Percentiles rank a stretch among this genome's conserved stretches.
These are phyloP conservation scores for Pyrenophora seminiperda DNA, from an alignment of 2,329 filamentous ascomycete genomes.

Conservation along the genomic window DNA sequence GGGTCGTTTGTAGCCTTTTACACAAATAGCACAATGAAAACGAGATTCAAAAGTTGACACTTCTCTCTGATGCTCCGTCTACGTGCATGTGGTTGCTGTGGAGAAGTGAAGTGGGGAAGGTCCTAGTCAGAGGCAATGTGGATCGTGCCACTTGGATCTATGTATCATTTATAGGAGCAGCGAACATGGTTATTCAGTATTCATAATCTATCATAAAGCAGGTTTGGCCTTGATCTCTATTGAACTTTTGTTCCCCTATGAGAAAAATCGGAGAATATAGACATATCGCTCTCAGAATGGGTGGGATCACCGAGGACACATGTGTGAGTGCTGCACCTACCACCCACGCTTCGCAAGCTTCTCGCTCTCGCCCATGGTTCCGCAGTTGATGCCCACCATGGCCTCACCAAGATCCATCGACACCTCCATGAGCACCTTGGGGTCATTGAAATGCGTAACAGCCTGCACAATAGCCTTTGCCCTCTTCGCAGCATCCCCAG, in stretches of 20 bases:
- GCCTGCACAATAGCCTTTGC: conserved; percentile 95
- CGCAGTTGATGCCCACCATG: conserved; percentile 94
- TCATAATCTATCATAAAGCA: too few relatives aligned
- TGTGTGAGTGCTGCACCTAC: conserved; percentile 52
- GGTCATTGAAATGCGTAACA: conserved; percentile 85
- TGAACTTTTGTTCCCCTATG: too few relatives aligned
- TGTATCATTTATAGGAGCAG: too few relatives aligned
- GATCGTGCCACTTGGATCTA: too few relatives aligned
- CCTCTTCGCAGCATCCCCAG: conserved; percentile 83
- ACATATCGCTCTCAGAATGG: too few relatives aligned
- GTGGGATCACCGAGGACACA: too few relatives aligned
- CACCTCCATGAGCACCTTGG: conserved; percentile 83
- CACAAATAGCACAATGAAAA: conserved; percentile 12
- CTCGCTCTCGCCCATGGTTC: conserved; percentile 74
- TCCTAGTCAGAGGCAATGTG: too few relatives aligned
- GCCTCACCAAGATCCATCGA: conserved; percentile 92
- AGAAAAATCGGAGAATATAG: too few relatives aligned
- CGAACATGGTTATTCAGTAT: too few relatives aligned
- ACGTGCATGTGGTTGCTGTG: too few relatives aligned
- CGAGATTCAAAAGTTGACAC: background rate
- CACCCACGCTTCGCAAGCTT: conserved; percentile 86
- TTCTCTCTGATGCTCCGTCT: background rate
- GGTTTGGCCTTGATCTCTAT: too few relatives aligned
- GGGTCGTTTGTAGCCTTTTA: conserved; percentile 3
- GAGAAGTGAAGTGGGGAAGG: too few relatives aligned